These are phyloP conservation scores for Rhizopus delemar DNA, from an alignment of 371 early-diverging fungal species.

Conservation along the genomic window DNA sequence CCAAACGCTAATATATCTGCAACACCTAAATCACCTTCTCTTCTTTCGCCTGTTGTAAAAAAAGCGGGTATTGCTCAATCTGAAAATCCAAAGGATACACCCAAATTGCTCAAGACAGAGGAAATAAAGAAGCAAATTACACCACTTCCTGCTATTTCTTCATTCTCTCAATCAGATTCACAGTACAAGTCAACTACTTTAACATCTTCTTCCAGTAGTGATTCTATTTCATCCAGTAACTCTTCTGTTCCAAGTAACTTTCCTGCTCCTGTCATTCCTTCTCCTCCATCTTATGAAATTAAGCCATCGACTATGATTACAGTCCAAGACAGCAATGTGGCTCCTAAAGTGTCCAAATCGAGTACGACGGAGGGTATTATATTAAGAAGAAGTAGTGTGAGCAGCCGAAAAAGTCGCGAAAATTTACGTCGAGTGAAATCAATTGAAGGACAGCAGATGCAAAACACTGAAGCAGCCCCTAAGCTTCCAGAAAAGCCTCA, in stretches of 20 bases:
- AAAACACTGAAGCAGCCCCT: neutral
- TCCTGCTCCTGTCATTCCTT: neutral
- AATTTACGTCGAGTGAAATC: slow-evolving; percentile 24
- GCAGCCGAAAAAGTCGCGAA: slow-evolving; percentile 42
- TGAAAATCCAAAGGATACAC: slow-evolving; percentile 38
- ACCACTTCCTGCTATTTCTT: neutral
- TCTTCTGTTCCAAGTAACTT: neutral
- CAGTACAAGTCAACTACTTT: neutral
- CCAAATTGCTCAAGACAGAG: slow-evolving; percentile 28
- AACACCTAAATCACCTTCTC: slow-evolving; percentile 17
- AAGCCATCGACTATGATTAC: neutral
- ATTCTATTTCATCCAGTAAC: neutral
- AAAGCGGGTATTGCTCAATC: slow-evolving; percentile 20
- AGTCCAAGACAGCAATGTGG: neutral
- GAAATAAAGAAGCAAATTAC: neutral
- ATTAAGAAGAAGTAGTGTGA: slow-evolving; percentile 37
- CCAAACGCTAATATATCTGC: slow-evolving; percentile 15
- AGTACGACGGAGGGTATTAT: neutral
- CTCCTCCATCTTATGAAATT: neutral
- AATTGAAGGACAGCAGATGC: neutral
- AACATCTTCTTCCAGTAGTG: neutral
- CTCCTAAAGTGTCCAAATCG: slow-evolving; percentile 6
- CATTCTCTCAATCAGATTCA: neutral
- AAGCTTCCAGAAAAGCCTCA: neutral
- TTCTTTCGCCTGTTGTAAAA: slow-evolving; percentile 17